Base-by-base conservation (phyloP, 768 basidiomycete species). In the Suillus weaverae region DNA sequence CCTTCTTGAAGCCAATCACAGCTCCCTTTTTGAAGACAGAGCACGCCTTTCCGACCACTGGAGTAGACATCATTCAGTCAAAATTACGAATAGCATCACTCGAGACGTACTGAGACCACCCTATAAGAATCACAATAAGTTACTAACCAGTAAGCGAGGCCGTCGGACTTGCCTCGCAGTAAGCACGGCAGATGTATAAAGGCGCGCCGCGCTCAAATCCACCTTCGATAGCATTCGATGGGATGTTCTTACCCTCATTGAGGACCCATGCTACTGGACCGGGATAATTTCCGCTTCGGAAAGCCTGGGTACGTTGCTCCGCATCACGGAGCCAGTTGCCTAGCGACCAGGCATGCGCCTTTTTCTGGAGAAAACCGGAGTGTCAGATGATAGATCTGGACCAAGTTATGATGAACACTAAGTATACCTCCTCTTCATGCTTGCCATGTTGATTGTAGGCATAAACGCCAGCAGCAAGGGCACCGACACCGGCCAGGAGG, bases 1-100 rank as follows among this genome's bases (percentile, higher is more conserved):
- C 77, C 67, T 85, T 78, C 54, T 76, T 79, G 71, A 82, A 90
- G 18, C 90, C 89, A 61, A 92, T 83, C 48, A 85, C 83, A 22
- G 81, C 86, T 8, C 91, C 90, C 68, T 86, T 83, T 71, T 85
- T 71, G 76, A 89, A 86, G 20, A 77, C 78, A 4, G 72, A 66
- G 33, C 84, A 86, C 2, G 88, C 89, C 70, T 89, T 91, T 20
- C 90, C 90, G 62, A 90, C 69, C 70, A 88, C 90, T 91, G 64
- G 13, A 54, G 63, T 43, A 62, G 35, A 50, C 26, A 44, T 41
- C 46, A 32, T 69, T 56, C 64, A 64, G 39, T 30, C 33, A 44
- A 18, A 39, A 62, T 53, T 22, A 39, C 7, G 18, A 38, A 43
- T 22, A 4, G 16, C 1, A 61, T 30, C 50, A 46, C 18, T 16